Evolutionary conservation across 139 green algal species (phyloP).

Genomic region (Micractinium sp.): DNA sequence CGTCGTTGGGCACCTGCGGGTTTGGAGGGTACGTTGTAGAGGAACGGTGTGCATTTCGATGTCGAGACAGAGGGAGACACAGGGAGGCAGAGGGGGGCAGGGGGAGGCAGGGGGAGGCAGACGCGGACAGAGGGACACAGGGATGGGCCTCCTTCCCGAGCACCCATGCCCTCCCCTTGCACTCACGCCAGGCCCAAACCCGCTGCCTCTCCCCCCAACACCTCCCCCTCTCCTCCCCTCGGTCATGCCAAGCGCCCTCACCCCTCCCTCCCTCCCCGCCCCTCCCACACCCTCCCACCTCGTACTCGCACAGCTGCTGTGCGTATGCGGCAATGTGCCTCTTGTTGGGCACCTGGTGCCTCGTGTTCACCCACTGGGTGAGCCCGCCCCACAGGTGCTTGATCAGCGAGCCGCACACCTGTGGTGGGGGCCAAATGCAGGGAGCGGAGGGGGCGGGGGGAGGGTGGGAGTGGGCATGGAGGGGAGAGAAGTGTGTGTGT

Average conservation of each 20-base stretch:
- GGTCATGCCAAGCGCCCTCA: not conserved
- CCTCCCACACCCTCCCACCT: not conserved
- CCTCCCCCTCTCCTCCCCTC: not conserved
- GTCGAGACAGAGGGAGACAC: no score
- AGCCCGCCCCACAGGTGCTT: slow-evolving; percentile 25
- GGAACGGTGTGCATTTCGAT: no score
- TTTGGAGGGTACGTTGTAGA: no score
- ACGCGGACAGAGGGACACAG: not conserved
- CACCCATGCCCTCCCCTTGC: no score
- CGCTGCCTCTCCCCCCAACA: not conserved
- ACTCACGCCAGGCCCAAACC: no score
- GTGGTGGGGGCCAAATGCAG: not conserved
- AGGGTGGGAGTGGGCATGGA: not conserved
- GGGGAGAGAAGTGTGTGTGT: not conserved
- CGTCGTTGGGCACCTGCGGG: slow-evolving; percentile 19
- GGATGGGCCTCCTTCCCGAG: no score
- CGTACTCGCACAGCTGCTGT: slow-evolving; percentile 24
- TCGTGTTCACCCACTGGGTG: not conserved
- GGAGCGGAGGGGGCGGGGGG: not conserved
- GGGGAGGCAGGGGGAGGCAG: no score
- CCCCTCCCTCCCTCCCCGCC: not conserved
- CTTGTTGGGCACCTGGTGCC: slow-evolving; percentile 18
- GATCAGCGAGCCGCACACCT: slow-evolving; percentile 31
- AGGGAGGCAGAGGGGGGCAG: not conserved
- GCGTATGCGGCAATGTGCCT: slow-evolving; percentile 19